phyloP scores from a whole-genome alignment of 192 early-diverging fungal genomes.

The Coemansia furcata region DNA sequence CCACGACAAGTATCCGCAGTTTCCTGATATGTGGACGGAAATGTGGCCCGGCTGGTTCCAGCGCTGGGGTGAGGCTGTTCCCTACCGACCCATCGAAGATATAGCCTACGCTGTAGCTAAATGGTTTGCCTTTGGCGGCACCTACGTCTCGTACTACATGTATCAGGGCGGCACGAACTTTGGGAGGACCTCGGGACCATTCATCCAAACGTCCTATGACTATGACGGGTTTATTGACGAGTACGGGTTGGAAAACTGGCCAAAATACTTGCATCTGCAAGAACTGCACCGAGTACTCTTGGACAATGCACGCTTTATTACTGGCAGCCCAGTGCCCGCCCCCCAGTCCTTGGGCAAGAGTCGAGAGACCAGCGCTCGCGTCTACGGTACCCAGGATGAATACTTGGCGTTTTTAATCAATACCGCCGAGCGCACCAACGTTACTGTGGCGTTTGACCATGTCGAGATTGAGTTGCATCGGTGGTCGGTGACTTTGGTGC shows the following conservation, averaged over 20 bases:
- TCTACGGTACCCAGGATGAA: slow-evolving; percentile 18
- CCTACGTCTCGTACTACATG: slow-evolving; percentile 60
- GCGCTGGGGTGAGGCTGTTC: slow-evolving; percentile 51
- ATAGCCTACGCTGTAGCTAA: slow-evolving; percentile 57
- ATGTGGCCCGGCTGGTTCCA: slow-evolving; percentile 65
- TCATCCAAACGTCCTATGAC: slow-evolving; percentile 47
- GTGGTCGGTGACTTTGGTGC: slow-evolving; percentile 43
- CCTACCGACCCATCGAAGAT: slow-evolving; percentile 56
- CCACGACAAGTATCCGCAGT: slow-evolving; percentile 33
- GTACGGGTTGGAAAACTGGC: slow-evolving; percentile 53
- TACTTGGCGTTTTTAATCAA: slow-evolving; percentile 43
- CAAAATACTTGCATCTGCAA: slow-evolving; percentile 48
- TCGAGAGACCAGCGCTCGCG: background rate
- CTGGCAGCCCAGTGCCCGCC: slow-evolving; percentile 13
- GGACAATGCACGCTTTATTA: slow-evolving; percentile 18
- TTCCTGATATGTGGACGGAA: slow-evolving; percentile 59
- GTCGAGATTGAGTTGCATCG: slow-evolving; percentile 9
- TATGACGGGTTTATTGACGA: slow-evolving; percentile 52
- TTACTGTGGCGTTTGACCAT: slow-evolving; percentile 18
- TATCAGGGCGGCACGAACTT: slow-evolving; percentile 72
- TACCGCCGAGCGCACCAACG: slow-evolving; percentile 2
- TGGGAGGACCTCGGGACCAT: slow-evolving; percentile 51
- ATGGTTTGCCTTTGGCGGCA: slow-evolving; percentile 59
- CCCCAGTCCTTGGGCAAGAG: background rate
- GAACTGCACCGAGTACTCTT: slow-evolving; percentile 25